A percentile compares a stretch with the other conserved stretches of the same genome.
phyloP scores from a whole-genome alignment of 1,284 basidiomycete genomes.

The Porogramme epimiltina region DNA sequence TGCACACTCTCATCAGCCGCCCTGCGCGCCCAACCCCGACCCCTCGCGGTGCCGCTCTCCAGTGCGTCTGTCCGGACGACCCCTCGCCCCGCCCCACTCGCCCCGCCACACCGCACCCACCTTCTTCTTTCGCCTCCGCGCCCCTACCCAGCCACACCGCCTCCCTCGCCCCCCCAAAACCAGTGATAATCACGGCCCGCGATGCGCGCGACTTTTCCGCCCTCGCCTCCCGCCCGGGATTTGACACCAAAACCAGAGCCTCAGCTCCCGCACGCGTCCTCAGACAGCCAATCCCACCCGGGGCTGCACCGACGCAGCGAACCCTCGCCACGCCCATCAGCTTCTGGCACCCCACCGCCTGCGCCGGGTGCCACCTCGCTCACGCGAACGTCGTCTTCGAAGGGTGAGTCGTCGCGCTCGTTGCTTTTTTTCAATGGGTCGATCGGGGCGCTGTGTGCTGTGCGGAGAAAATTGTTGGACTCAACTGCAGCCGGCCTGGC shows the following conservation, averaged over 20 bases:
- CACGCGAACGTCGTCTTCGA: background rate
- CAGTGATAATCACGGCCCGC: conserved; percentile 6
- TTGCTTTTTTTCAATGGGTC: background rate
- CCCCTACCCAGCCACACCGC: background rate
- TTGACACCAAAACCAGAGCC: conserved; percentile 21
- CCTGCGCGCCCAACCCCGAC: background rate
- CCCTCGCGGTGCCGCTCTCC: background rate
- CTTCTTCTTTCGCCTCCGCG: background rate
- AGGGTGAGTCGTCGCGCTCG: background rate
- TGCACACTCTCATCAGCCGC: background rate
- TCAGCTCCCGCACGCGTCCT: conserved; percentile 4
- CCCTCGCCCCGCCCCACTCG: conserved; percentile 7
- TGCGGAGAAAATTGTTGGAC: no score
- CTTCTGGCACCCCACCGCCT: background rate
- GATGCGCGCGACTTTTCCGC: conserved; percentile 20
- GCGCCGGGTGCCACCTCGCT: background rate
- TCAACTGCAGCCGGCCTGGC: no score
- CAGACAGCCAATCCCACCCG: background rate
- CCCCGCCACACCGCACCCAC: background rate
- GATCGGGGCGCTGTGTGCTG: background rate
- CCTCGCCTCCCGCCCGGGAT: conserved; percentile 11
- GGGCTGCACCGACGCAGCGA: background rate
- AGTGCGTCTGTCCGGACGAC: background rate
- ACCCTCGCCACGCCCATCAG: background rate
- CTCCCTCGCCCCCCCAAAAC: background rate